Percentiles rank a stretch among this genome's conserved stretches.
Conservation (phyloP, 371 early-diverging fungal genomes). For the Mortierella sp. region DNA sequence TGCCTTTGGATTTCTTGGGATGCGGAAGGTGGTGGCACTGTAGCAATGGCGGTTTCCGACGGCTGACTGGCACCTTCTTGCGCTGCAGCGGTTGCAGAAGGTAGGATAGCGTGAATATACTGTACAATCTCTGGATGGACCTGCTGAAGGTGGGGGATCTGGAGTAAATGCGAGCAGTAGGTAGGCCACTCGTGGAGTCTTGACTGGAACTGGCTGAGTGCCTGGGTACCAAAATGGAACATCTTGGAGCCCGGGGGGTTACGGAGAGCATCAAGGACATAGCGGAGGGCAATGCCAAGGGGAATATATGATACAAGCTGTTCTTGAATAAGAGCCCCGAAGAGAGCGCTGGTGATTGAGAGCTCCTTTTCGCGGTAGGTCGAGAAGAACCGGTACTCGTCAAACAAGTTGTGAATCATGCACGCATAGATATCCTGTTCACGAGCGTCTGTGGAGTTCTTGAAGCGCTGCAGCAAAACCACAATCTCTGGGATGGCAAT, state of each 20-base stretch:
- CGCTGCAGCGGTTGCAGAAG: conserved; percentile 40
- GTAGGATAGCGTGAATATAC: conserved; percentile 59
- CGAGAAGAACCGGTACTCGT: conserved; percentile 94
- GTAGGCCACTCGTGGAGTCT: conserved; percentile 92
- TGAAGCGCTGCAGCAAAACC: conserved; percentile 74
- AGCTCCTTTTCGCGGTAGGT: conserved; percentile 95
- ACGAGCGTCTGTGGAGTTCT: conserved; percentile 69
- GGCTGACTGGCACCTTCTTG: conserved; percentile 28
- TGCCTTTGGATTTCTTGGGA: conserved; percentile 27
- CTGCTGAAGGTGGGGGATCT: conserved; percentile 83
- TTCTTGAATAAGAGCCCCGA: conserved; percentile 89
- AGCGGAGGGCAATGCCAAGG: conserved; percentile 85
- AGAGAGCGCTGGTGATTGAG: conserved; percentile 86
- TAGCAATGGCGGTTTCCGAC: conserved; percentile 7
- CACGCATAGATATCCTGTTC: conserved; percentile 84
- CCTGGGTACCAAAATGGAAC: conserved; percentile 91
- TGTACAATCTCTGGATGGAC: conserved; percentile 77
- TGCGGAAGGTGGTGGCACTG: conserved; percentile 9
- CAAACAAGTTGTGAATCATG: conserved; percentile 89
- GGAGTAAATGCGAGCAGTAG: conserved; percentile 83
- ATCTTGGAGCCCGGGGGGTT: conserved; percentile 83
- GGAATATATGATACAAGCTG: conserved; percentile 80
- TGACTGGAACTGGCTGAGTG: conserved; percentile 83
- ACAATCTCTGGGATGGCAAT: conserved; percentile 79
- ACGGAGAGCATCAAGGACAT: conserved; percentile 86